A percentile compares a stretch with the other conserved stretches of the same genome.
These are phyloP conservation scores for Lasiodiplodia citricola DNA, from an alignment of 2,329 filamentous ascomycete genomes.

Conservation along the genomic window DNA sequence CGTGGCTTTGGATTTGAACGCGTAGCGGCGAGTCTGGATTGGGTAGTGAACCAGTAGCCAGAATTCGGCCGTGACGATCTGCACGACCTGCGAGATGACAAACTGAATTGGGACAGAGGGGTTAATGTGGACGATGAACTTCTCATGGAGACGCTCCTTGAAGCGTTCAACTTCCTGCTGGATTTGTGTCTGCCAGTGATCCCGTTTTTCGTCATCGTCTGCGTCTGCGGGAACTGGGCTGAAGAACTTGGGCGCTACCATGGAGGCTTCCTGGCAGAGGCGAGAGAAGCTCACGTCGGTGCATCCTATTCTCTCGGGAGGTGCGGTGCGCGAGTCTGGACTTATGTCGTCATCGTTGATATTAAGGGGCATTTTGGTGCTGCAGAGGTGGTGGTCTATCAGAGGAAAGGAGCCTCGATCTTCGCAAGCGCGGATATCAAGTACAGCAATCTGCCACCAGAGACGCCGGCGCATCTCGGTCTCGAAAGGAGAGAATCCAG, in stretches of 20 bases:
- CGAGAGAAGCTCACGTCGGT: slow-evolving; percentile 46
- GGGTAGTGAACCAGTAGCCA: slow-evolving; percentile 27
- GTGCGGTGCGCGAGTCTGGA: slow-evolving; percentile 37
- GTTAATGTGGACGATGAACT: slow-evolving; percentile 45
- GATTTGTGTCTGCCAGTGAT: slow-evolving; percentile 38
- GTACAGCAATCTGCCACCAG: slow-evolving; percentile 66
- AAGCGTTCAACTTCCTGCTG: slow-evolving; percentile 42
- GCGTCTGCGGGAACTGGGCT: slow-evolving; percentile 30
- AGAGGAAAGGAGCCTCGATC: slow-evolving; percentile 25
- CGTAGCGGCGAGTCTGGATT: slow-evolving; percentile 22
- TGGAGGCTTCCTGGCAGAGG: slow-evolving; percentile 44
- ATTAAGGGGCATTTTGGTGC: slow-evolving; percentile 53
- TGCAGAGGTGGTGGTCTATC: slow-evolving; percentile 18
- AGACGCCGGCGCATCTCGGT: slow-evolving; percentile 62
- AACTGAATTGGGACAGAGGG: slow-evolving; percentile 3
- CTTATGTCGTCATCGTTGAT: slow-evolving; percentile 54
- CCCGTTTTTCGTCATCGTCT: slow-evolving; percentile 20
- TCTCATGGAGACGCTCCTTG: slow-evolving; percentile 47
- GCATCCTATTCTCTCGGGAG: slow-evolving; percentile 35
- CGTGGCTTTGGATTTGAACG: slow-evolving; percentile 35
- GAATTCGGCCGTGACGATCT: slow-evolving; percentile 21
- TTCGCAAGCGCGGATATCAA: slow-evolving; percentile 48
- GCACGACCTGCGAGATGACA: slow-evolving; percentile 8
- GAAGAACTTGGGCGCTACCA: slow-evolving; percentile 28
- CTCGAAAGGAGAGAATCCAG: slow-evolving; percentile 62